Conservation (phyloP, 176 grass and related monocot species). For the Neostapfia colusana region DNA sequence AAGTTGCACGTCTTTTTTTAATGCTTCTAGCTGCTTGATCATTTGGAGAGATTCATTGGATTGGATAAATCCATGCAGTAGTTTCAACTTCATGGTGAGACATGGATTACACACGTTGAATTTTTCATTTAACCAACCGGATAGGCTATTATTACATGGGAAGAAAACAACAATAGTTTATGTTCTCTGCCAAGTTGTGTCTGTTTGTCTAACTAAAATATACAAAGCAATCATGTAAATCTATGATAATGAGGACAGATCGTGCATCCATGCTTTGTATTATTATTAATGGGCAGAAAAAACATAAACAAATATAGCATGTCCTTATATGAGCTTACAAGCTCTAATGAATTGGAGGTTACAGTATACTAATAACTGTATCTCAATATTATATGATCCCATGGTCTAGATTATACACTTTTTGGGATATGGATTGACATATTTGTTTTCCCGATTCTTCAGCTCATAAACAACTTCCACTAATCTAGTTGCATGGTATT, state of each 20-base stretch:
- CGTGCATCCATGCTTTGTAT: slow-evolving; percentile 36
- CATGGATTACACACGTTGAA: slow-evolving; percentile 17
- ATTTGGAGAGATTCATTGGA: slow-evolving; percentile 37
- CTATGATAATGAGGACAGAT: slow-evolving; percentile 42
- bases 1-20: slow-evolving; percentile 33
- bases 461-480: background rate
- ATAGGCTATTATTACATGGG: slow-evolving; percentile 22
- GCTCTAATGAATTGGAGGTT: slow-evolving; percentile 6
- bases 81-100: slow-evolving; percentile 34
- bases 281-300: slow-evolving; percentile 25
- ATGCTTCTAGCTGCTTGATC: slow-evolving; percentile 21
- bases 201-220: slow-evolving; percentile 46
- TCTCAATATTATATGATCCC: slow-evolving; percentile 4
- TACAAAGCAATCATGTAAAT: slow-evolving; percentile 46
- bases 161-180: slow-evolving; percentile 17
- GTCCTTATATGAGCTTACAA: slow-evolving; percentile 5
- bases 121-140: slow-evolving; percentile 28
- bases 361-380: slow-evolving; percentile 13
- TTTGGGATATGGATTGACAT: background rate
- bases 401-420: background rate
- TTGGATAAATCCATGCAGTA: slow-evolving; percentile 20
- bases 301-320: slow-evolving; percentile 5
- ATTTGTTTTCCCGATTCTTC: background rate
- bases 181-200: slow-evolving; percentile 35
- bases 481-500: background rate